Conservation (phyloP, 352 stramenopile species). For the Phytophthora pisi region DNA sequence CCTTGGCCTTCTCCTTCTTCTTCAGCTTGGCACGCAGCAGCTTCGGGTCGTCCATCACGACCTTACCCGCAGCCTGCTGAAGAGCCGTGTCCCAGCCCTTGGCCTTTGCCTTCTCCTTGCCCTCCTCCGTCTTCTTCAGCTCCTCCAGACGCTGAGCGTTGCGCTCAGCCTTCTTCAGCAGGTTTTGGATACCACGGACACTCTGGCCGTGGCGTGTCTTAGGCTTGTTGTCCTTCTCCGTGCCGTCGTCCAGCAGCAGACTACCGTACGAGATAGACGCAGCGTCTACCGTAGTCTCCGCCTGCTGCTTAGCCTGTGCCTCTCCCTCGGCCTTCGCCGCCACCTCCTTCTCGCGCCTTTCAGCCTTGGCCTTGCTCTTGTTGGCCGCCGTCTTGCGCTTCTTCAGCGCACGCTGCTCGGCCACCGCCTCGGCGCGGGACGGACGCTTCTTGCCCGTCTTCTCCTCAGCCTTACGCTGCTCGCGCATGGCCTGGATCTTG, state of each 20-base stretch:
- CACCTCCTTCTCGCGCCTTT: slow-evolving; percentile 52
- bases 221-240: slow-evolving; percentile 51
- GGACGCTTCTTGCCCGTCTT: slow-evolving; percentile 63
- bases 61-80: slow-evolving; percentile 69
- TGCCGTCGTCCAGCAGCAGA: slow-evolving; percentile 66
- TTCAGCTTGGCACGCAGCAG: slow-evolving; percentile 81
- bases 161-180: slow-evolving; percentile 81
- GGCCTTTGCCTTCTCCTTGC: slow-evolving; percentile 60
- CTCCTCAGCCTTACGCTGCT: slow-evolving; percentile 75
- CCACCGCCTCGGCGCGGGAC: slow-evolving; percentile 28
- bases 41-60: slow-evolving; percentile 80
- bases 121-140: slow-evolving; percentile 81
- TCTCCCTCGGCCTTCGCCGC: slow-evolving; percentile 15
- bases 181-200: slow-evolving; percentile 74
- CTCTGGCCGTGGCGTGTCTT: slow-evolving; percentile 80
- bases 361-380: slow-evolving; percentile 60
- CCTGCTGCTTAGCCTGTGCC: slow-evolving; percentile 20
- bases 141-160: slow-evolving; percentile 80
- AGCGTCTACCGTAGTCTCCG: slow-evolving; percentile 21
- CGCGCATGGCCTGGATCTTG: slow-evolving; percentile 75
- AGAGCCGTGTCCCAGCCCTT: slow-evolving; percentile 80
- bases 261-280: slow-evolving; percentile 80
- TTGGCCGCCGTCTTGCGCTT: slow-evolving; percentile 50
- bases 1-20: slow-evolving; percentile 84
- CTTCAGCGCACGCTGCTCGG: slow-evolving; percentile 40